Percentiles rank a stretch among this genome's conserved stretches.
phyloP scores from a whole-genome alignment of 202 grass and related monocot genomes.

The Zoysia matrella region DNA sequence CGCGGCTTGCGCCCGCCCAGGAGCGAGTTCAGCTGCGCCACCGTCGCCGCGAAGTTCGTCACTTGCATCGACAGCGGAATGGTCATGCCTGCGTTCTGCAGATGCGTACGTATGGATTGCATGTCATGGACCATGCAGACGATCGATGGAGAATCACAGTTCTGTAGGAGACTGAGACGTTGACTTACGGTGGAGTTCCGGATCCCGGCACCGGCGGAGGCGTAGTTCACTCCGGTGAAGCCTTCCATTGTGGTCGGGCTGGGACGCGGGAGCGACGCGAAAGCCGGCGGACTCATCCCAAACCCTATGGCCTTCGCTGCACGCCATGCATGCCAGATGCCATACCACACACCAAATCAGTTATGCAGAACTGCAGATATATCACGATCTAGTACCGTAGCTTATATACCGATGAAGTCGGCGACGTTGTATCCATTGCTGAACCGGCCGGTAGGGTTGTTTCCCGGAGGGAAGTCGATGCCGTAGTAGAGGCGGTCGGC shows the following conservation, averaged over 20 bases:
- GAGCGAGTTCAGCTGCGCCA: not conserved
- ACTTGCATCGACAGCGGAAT: not conserved
- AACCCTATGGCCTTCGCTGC: constrained; percentile 62
- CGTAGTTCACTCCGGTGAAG: constrained; percentile 59
- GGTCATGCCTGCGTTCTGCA: not conserved
- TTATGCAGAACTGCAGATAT: not conserved
- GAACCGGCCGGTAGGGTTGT: constrained; percentile 60
- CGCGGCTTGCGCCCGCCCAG: not conserved
- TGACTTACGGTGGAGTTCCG: constrained; percentile 42
- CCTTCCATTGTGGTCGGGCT: constrained; percentile 18
- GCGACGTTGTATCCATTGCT: constrained; percentile 66
- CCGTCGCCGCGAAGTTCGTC: not conserved
- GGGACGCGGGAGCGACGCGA: constrained; percentile 22
- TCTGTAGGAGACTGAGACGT: too few relatives aligned
- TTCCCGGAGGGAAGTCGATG: constrained; percentile 55
- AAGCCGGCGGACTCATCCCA: constrained; percentile 55
- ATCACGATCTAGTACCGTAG: not conserved
- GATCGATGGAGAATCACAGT: too few relatives aligned
- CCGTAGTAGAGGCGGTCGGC: constrained; percentile 52
- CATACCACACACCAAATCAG: not conserved
- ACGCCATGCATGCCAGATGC: not conserved
- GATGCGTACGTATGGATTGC: too few relatives aligned
- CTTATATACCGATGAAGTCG: constrained; percentile 58
- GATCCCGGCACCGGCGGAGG: constrained; percentile 52
- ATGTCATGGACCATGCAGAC: too few relatives aligned